Conservation (phyloP, 225 moss, liverwort and hornwort species). For the Bryoerythrophyllum caledonicum region DNA sequence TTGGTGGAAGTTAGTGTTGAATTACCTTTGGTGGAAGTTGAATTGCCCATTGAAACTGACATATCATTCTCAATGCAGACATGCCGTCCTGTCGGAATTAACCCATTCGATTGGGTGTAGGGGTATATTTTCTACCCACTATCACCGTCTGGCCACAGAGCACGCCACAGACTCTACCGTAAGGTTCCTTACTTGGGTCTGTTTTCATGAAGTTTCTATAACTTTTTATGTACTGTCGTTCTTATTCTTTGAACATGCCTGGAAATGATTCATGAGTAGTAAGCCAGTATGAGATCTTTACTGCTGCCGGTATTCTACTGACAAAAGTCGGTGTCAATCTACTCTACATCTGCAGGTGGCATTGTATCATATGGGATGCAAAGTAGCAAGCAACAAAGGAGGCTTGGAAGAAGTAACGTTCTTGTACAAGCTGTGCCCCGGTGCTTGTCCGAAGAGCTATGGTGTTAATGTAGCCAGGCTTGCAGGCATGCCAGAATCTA, state of each 20-base stretch:
- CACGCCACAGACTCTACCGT: conserved; percentile 68
- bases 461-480: conserved; percentile 99
- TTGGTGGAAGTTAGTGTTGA: too few species aligned
- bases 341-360: conserved; percentile 52
- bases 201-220: neutral
- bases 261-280: neutral
- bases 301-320: neutral
- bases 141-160: conserved; percentile 89
- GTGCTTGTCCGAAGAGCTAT: conserved; percentile 97
- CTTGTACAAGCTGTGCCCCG: conserved; percentile 81
- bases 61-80: conserved; percentile 43
- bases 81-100: conserved; percentile 77
- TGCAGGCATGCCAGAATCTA: conserved; percentile 89
- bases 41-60: conserved; percentile 15
- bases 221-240: neutral
- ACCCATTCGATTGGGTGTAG: conserved; percentile 78
- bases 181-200: conserved; percentile 25
- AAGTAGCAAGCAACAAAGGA: conserved; percentile 71
- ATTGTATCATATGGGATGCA: conserved; percentile 95
- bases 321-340: neutral
- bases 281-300: neutral
- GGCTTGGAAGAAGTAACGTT: conserved; percentile 93
- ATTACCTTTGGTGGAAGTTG: too few species aligned
- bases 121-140: conserved; percentile 97
- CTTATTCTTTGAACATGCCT: neutral